These are phyloP conservation scores for Catunica adiposa DNA, from an alignment of 2,329 filamentous ascomycete genomes.

Conservation along the genomic window DNA sequence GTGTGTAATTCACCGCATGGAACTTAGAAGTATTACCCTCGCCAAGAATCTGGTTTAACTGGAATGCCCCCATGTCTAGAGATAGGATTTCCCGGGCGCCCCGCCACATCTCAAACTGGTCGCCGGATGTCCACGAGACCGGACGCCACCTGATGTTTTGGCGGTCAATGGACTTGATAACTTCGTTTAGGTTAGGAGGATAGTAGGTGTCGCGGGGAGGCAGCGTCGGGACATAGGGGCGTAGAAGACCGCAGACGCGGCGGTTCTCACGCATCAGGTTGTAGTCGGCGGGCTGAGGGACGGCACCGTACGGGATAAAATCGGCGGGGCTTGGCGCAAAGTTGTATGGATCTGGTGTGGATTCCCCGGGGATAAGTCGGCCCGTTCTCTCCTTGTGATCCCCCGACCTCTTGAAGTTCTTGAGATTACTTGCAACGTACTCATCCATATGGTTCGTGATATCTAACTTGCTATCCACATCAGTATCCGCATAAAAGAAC, in stretches of 20 bases:
- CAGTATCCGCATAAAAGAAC: background rate
- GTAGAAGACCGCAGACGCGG: background rate
- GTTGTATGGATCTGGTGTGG: background rate
- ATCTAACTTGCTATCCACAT: background rate
- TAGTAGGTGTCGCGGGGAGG: constrained; percentile 8
- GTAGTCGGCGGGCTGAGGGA: constrained; percentile 4
- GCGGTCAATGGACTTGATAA: background rate
- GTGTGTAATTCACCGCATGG: constrained; percentile 4
- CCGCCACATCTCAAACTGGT: constrained; percentile 14
- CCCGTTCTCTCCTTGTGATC: background rate
- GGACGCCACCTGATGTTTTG: background rate
- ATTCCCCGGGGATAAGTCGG: background rate
- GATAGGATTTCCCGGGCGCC: constrained; percentile 18
- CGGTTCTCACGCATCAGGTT: background rate
- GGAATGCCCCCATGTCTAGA: constrained; percentile 17
- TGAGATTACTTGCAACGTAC: background rate
- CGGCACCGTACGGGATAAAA: background rate
- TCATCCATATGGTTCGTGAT: background rate
- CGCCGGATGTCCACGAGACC: background rate
- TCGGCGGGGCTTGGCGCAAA: background rate
- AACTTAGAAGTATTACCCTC: constrained; percentile 16
- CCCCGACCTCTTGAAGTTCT: background rate
- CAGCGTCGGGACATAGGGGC: constrained; percentile 1
- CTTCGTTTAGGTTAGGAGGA: background rate
- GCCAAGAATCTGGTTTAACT: constrained; percentile 13